Percentiles rank a stretch among this genome's conserved stretches.
These are phyloP conservation scores for Claviceps arundinis DNA, from an alignment of 2,329 filamentous ascomycete species.

Conservation along the genomic window DNA sequence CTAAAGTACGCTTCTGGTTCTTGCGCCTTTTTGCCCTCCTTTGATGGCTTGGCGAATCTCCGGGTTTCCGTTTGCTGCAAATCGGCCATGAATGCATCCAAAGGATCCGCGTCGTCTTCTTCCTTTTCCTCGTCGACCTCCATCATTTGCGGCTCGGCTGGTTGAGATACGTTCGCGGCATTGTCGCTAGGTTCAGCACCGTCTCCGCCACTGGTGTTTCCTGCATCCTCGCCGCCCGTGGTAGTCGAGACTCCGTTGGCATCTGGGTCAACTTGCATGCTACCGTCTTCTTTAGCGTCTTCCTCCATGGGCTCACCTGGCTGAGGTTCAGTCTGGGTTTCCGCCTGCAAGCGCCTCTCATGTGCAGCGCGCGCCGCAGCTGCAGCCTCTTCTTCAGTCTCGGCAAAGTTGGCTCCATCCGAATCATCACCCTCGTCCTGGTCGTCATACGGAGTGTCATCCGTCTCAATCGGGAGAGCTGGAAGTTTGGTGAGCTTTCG, in stretches of 20 bases:
- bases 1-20: slow-evolving; percentile 80
- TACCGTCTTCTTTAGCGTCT: slow-evolving; percentile 11
- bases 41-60: slow-evolving; percentile 16
- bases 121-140: slow-evolving; percentile 50
- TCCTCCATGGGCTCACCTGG: slow-evolving; percentile 26
- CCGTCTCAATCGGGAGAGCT: slow-evolving; percentile 53
- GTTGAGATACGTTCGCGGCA: not conserved
- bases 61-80: slow-evolving; percentile 42
- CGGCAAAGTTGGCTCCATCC: slow-evolving; percentile 64
- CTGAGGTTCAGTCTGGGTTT: slow-evolving; percentile 34
- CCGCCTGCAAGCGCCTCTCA: slow-evolving; percentile 55
- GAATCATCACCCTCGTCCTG: slow-evolving; percentile 58
- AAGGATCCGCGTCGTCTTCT: slow-evolving; percentile 67
- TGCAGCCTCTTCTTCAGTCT: slow-evolving; percentile 75
- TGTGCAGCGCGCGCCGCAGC: slow-evolving; percentile 76
- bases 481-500: slow-evolving; percentile 88
- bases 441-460: slow-evolving; percentile 46
- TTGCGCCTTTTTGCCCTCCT: slow-evolving; percentile 39
- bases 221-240: not conserved
- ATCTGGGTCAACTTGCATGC: slow-evolving; percentile 11
- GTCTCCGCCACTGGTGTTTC: slow-evolving; percentile 6
- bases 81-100: slow-evolving; percentile 93
- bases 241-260: slow-evolving; percentile 12
- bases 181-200: slow-evolving; percentile 2
- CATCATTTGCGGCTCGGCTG: slow-evolving; percentile 38